Base-by-base conservation (phyloP, 108 stramenopile genomes). In the Aurantiochytrium sp. region DNA sequence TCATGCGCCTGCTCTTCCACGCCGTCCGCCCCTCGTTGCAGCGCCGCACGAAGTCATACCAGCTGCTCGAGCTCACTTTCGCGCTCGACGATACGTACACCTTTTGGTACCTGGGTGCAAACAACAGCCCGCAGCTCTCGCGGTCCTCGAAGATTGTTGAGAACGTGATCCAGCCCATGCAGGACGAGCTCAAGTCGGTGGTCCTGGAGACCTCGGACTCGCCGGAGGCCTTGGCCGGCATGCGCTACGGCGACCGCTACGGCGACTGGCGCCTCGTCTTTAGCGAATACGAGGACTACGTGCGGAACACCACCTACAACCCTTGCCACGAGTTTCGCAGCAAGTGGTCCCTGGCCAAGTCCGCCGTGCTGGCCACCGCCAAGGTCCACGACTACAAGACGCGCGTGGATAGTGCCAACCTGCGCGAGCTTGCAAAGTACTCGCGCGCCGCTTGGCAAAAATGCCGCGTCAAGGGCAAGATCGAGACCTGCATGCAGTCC, bases 311-410 rank as follows among this genome's bases (percentile, higher is more conserved):
- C 21, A 81, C 73, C 21, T 81, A 27, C 45, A 81, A 81, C 39
- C 73, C 73, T 12, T 81, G 73, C 39, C 24, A 81, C n/a, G 73
- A 81, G 45, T 81, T 81, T 81, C 45, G 42, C 73, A 48, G 73
- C 45, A 81, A 81, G 45, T 81, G 73, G 73, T 81, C 73, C 8
- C 45, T 81, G 36, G 73, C 73, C 42, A 81, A 81, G 45, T 48
- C 73, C 3, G 73, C 73, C 2, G 73, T 81, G 39, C 27, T 81
- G 17, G 42, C 39, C 6, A 81, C 73, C 10, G 73, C 73, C n/a
- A 81, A 81, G 73, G 39, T 81, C 10, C 73, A 81, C 73, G 73
- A 81, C 30, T 81, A 81, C 45, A 81, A 81, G 3, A 81, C 73
- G 6, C 73, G 73, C n/a, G 73, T 81, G 42, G 73, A 81, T 6